phyloP scores from a whole-genome alignment of 768 basidiomycete genomes.

The Trametes punicea region DNA sequence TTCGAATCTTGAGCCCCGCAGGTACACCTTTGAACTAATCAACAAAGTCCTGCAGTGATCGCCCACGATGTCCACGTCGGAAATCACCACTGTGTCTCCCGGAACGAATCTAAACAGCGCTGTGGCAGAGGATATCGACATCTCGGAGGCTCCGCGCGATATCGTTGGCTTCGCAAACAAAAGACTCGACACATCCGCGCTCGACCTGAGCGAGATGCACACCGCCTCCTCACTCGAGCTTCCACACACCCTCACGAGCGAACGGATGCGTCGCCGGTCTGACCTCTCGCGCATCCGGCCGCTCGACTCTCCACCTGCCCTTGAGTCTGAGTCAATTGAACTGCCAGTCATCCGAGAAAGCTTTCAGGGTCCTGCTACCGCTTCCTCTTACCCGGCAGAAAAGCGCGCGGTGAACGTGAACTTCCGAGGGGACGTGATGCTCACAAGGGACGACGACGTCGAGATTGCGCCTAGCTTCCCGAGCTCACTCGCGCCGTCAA shows the following conservation, averaged over 20 bases:
- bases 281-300: conserved; percentile 14
- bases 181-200: conserved; percentile 6
- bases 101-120: neutral
- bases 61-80: neutral
- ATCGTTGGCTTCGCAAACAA: neutral
- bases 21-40: neutral
- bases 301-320: conserved; percentile 5
- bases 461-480: conserved; percentile 21
- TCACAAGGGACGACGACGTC: conserved; percentile 10
- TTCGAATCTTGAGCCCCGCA: too few relatives aligned
- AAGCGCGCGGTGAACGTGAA: neutral
- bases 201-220: conserved; percentile 10
- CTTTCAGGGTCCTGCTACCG: neutral
- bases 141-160: neutral
- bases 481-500: conserved; percentile 19
- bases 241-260: conserved; percentile 15
- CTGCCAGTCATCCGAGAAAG: conserved; percentile 17
- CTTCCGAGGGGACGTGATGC: conserved; percentile 9
- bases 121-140: neutral
- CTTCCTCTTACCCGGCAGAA: neutral
- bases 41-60: neutral
- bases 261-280: conserved; percentile 22
- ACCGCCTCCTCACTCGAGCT: conserved; percentile 20
- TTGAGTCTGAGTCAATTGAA: conserved; percentile 22
- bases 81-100: neutral